These are phyloP conservation scores for Herpetomonas muscarum DNA, from an alignment of 208 protist genomes.

Conservation along the genomic window DNA sequence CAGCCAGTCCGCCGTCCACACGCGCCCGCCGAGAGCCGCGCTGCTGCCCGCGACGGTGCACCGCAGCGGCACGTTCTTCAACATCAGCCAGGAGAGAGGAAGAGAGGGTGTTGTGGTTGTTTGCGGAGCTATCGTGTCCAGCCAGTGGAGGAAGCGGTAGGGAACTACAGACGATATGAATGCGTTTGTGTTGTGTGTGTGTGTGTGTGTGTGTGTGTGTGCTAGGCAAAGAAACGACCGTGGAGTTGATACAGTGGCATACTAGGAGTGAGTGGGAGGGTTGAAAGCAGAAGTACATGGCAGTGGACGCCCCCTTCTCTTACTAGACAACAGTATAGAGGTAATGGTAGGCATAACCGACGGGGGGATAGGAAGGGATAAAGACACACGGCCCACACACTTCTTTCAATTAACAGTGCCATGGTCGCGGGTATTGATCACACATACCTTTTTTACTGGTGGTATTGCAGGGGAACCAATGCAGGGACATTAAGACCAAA, in stretches of 20 bases:
- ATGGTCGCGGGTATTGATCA: too few relatives aligned
- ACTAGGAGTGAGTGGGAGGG: conserved; percentile 3
- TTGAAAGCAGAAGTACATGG: neutral
- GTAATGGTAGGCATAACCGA: neutral
- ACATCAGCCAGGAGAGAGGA: conserved; percentile 6
- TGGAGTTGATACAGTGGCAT: too few relatives aligned
- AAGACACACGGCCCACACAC: neutral
- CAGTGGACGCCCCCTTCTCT: neutral
- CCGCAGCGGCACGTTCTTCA: conserved; percentile 18
- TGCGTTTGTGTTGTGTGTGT: conserved; percentile 5
- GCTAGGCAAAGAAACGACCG: too few relatives aligned
- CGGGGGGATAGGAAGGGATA: neutral
- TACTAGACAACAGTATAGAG: too few relatives aligned
- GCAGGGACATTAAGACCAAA: too few relatives aligned
- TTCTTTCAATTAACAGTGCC: neutral
- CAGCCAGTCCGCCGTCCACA: conserved; percentile 75
- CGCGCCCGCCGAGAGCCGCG: conserved; percentile 15
- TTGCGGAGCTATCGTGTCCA: neutral
- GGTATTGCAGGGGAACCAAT: too few relatives aligned
- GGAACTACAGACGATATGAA: neutral
- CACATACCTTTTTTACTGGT: too few relatives aligned
- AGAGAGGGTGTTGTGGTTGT: neutral
- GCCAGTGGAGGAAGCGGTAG: too few relatives aligned
- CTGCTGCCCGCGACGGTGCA: conserved; percentile 12
- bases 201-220: neutral